Conservation (phyloP, 768 basidiomycete species). For the Suillus ampliporus region DNA sequence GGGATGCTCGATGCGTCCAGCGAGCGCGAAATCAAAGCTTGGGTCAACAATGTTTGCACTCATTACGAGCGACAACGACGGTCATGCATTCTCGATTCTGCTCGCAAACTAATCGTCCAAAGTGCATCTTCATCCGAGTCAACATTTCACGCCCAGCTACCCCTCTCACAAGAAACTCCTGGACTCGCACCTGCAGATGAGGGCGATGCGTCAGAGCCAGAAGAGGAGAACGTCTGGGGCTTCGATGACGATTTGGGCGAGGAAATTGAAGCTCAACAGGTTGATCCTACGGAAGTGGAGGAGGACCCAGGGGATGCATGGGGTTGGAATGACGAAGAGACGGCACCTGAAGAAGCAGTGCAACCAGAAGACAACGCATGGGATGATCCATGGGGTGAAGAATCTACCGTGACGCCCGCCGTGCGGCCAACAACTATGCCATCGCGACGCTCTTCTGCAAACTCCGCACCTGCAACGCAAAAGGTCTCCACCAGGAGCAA, state of each 20-base stretch:
- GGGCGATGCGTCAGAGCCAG: conserved; percentile 46
- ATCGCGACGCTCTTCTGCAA: conserved; percentile 45
- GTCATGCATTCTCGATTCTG: conserved; percentile 64
- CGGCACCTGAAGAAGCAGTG: conserved; percentile 33
- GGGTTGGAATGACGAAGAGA: conserved; percentile 73
- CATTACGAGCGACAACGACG: conserved; percentile 86
- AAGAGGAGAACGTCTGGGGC: conserved; percentile 53
- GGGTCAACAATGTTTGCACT: conserved; percentile 68
- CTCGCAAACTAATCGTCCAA: conserved; percentile 59
- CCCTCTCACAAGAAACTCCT: conserved; percentile 13
- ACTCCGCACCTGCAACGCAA: conserved; percentile 36
- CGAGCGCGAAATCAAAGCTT: conserved; percentile 63
- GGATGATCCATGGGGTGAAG: conserved; percentile 75
- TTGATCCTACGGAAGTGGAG: conserved; percentile 20
- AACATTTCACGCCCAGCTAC: conserved; percentile 33
- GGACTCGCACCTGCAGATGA: conserved; percentile 10
- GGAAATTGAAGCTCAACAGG: conserved; percentile 26
- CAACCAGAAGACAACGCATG: conserved; percentile 53
- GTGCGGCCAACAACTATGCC: conserved; percentile 34
- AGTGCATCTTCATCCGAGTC: conserved; percentile 21
- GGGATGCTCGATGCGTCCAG: conserved; percentile 51
- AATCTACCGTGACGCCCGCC: conserved; percentile 32
- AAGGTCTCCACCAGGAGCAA: conserved; percentile 22
- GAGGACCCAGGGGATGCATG: conserved; percentile 65
- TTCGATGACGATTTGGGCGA: conserved; percentile 53